Evolutionary conservation across 2,329 filamentous ascomycete species (phyloP), one percentile per base, ranked within the genome.

Genomic region (Tolypocladium tropicale): DNA sequence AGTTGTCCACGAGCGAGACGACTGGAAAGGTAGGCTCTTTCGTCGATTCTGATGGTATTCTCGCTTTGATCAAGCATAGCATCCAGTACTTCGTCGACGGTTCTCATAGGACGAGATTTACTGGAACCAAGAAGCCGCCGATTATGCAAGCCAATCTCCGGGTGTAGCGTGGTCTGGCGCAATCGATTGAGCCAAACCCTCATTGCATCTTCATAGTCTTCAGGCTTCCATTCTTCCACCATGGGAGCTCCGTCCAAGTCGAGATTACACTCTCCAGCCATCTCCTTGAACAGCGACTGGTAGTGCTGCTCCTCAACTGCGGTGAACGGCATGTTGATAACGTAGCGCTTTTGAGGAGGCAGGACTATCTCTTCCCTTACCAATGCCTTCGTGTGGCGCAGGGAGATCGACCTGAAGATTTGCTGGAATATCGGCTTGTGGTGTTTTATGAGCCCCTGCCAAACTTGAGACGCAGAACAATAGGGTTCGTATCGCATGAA

Each of bases 241-340:
- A 82, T 58, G 0, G 90, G 89, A 2, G 73, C 74, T 0, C 93
- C 92, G 30, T 82, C 74, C 0, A 74, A 64, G 62, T 84, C 78
- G 7, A 97, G 69, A 1, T 82, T 84, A 59, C 85, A 88, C 1
- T 82, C 82, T 32, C 84, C 78, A 53, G 84, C 84, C 82, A 96
- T 90, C 59, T 89, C 77, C 52, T 84, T 79, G 66, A 93, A 91
- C 2, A 95, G 70, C 7, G 84, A 82, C 46, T 81, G 78, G 65
- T 97, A 97, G 65, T 95, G 85, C 65, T 96, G 90, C 66, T 96
- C 89, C 67, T 97, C 94, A 12, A 97, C 82, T 0, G 89, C 83
- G 0, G 88, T 94, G 65, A 97, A 95, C 0, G 94, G 90, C 68
- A 96, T 85, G 1, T 88, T 94, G 57, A 97, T 89, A 12, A 95